Percentiles rank a stretch among this genome's conserved stretches.
Conservation (phyloP, 2,329 filamentous ascomycete species). For the Huntiella savannae region DNA sequence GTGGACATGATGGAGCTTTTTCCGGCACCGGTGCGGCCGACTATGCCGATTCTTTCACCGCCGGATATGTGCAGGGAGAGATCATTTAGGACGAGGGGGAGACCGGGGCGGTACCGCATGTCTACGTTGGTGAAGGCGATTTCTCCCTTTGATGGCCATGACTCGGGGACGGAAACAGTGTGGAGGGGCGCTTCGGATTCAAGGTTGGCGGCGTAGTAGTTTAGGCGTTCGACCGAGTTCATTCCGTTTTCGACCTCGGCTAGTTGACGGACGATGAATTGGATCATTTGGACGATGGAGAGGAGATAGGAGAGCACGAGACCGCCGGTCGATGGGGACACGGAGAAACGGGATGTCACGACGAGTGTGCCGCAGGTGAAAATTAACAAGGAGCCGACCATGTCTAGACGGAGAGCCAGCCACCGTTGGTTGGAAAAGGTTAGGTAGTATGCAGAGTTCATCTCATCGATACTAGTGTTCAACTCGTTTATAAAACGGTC, state of each 20-base stretch:
- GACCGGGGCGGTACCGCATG: conserved; percentile 56
- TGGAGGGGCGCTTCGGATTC: conserved; percentile 80
- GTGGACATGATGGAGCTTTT: conserved; percentile 74
- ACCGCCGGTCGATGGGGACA: conserved; percentile 68
- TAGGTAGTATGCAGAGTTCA: conserved; percentile 87
- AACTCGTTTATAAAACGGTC: conserved; percentile 54
- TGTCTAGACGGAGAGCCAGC: conserved; percentile 69
- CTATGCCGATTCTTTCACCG: conserved; percentile 64
- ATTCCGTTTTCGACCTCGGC: conserved; percentile 96
- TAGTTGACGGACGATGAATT: conserved; percentile 83
- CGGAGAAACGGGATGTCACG: conserved; percentile 73
- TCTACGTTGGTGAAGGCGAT: conserved; percentile 57
- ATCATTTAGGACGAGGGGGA: conserved; percentile 55
- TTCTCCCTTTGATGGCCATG: conserved; percentile 76
- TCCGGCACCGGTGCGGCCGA: conserved; percentile 64
- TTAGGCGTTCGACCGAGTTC: conserved; percentile 84
- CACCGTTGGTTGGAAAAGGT: conserved; percentile 93
- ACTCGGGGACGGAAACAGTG: conserved; percentile 48
- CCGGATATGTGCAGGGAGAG: conserved; percentile 53
- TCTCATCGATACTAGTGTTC: conserved; percentile 59
- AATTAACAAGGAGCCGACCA: conserved; percentile 66
- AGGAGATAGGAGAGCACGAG: conserved; percentile 87
- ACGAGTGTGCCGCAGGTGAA: conserved; percentile 81
- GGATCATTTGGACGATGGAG: conserved; percentile 83
- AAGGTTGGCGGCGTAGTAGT: conserved; percentile 72